Conservation (phyloP, 139 green algal species). For the Chlamydomonas schloesseri region DNA sequence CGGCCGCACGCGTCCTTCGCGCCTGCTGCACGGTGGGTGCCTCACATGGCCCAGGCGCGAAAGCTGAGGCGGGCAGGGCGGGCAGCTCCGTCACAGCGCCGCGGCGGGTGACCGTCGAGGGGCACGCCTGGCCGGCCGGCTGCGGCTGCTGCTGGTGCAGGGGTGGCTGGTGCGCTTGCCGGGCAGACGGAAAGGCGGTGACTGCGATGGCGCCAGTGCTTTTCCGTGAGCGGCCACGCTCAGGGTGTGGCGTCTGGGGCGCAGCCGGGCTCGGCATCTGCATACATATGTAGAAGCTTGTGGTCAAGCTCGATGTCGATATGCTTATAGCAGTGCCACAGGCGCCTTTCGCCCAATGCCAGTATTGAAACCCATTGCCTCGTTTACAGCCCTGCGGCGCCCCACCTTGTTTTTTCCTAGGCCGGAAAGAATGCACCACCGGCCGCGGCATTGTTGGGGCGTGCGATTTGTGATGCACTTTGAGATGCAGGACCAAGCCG, state of each 20-base stretch:
- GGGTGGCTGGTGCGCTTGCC: neutral
- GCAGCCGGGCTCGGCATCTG: too few species aligned
- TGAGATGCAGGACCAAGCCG: conserved; percentile 77
- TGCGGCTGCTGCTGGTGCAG: too few species aligned
- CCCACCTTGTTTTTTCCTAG: neutral
- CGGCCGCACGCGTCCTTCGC: neutral
- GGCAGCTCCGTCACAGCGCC: conserved; percentile 16
- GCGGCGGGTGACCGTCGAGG: conserved; percentile 1
- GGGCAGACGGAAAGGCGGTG: neutral
- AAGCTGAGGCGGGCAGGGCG: neutral
- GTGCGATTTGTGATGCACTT: conserved; percentile 75
- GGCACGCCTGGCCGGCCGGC: neutral
- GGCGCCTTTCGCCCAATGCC: too few species aligned
- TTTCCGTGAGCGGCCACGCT: neutral
- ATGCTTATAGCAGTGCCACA: too few species aligned
- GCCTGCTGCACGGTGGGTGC: neutral
- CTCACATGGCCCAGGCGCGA: neutral
- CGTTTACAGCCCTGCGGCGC: too few species aligned
- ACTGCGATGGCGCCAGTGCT: neutral
- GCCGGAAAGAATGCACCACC: conserved; percentile 74
- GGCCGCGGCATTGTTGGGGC: conserved; percentile 85
- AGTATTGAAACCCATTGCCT: too few species aligned
- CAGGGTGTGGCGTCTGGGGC: neutral
- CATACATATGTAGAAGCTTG: neutral
- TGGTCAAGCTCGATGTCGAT: too few species aligned